A percentile compares a stretch with the other conserved stretches of the same genome.
Evolutionary conservation across 371 early-diverging fungal genomes (phyloP).

Genomic region (Mucor lusitanicus): DNA sequence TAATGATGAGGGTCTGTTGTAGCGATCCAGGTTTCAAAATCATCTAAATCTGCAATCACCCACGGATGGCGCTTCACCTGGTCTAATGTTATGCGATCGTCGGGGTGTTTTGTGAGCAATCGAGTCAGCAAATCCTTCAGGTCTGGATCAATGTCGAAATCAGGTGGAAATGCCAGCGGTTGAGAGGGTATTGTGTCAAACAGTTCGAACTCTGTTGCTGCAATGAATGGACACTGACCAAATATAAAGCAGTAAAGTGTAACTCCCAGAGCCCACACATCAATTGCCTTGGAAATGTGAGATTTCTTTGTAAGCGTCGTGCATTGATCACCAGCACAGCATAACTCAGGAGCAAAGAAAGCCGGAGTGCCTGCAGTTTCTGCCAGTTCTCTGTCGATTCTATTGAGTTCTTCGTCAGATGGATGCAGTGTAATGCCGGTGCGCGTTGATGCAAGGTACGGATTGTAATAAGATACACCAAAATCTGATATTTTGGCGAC

Average conservation of each 20-base stretch:
- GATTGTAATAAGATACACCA: constrained; percentile 86
- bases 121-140: constrained; percentile 68
- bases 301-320: constrained; percentile 16
- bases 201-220: constrained; percentile 95
- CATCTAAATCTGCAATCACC: constrained; percentile 74
- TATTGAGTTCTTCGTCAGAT: constrained; percentile 17
- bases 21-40: constrained; percentile 50
- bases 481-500: constrained; percentile 94
- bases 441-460: constrained; percentile 28
- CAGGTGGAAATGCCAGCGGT: constrained; percentile 42
- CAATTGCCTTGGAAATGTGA: constrained; percentile 86
- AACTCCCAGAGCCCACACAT: constrained; percentile 99
- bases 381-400: constrained; percentile 79
- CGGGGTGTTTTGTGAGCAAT: constrained; percentile 86
- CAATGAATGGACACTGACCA: constrained; percentile 97
- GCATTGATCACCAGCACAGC: constrained; percentile 63
- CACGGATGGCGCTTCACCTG: constrained; percentile 90
- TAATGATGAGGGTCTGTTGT: constrained; percentile 35
- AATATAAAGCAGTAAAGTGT: constrained; percentile 96
- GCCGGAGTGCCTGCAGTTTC: constrained; percentile 97
- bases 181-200: constrained; percentile 87
- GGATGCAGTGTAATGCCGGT: constrained; percentile 17
- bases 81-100: constrained; percentile 78
- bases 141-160: constrained; percentile 25
- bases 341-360: constrained; percentile 97